These are phyloP conservation scores for Penicillium griseofulvum DNA, from an alignment of 2,329 filamentous ascomycete genomes.

Conservation along the genomic window DNA sequence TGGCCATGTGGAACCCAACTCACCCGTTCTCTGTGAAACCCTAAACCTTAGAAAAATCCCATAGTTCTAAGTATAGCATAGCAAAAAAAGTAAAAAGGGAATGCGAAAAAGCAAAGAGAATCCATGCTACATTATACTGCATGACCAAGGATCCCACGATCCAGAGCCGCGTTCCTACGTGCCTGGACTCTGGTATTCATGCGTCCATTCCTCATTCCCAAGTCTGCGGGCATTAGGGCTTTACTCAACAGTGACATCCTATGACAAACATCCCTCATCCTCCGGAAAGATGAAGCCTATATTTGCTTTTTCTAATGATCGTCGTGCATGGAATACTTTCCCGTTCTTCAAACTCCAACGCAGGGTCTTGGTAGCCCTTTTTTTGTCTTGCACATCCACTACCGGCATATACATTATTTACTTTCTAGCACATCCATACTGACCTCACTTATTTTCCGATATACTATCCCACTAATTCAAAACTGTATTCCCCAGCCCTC, in stretches of 20 bases:
- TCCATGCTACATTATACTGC: background rate
- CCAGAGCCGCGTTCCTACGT: constrained; percentile 1
- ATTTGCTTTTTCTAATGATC: background rate
- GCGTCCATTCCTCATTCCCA: background rate
- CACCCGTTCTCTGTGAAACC: background rate
- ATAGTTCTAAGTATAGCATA: background rate
- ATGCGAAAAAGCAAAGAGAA: background rate
- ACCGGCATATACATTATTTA: background rate
- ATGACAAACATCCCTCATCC: background rate
- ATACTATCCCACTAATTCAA: background rate
- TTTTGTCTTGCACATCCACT: background rate
- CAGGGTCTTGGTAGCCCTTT: background rate
- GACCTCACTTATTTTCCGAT: background rate
- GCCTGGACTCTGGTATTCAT: background rate
- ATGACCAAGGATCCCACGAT: background rate
- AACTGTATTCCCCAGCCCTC: background rate
- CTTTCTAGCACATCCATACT: background rate
- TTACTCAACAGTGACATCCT: background rate
- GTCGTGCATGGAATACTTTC: constrained; percentile 3
- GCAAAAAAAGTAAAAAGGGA: background rate
- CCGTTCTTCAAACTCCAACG: background rate
- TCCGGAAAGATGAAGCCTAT: background rate
- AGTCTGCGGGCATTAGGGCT: too few species aligned
- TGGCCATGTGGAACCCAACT: background rate
- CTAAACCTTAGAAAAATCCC: background rate